Base-by-base conservation (phyloP, 352 stramenopile genomes). In the Phytophthora foliorum region DNA sequence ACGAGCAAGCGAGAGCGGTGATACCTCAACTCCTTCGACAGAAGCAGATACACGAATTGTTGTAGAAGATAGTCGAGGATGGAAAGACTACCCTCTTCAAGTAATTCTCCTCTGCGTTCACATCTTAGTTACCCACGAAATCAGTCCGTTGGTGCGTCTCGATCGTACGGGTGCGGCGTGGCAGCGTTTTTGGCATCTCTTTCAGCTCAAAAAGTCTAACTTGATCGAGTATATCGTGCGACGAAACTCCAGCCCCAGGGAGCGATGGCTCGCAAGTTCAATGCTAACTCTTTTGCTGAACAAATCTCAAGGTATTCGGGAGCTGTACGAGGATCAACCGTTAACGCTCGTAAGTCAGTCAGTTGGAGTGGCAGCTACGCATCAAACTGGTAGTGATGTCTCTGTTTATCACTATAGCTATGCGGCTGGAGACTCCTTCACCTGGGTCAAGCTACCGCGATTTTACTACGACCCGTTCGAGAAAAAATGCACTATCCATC, bases 381-480 rank as follows among this genome's bases (percentile, higher is more conserved):
- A 63, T 52, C 31, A 63, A 22, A 61, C 69, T 0, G 66, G 54
- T 2, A 79, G 49, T 45, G 78, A 84, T 29, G 72, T 64, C 6
- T 74, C 72, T 8, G 27, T 67, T 11, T 78, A 72, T 31, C 77
- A 77, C 14, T 78, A 74, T 46, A 88, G 75, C 38, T 90, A 90
- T 29, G 60, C 77, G 1, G 56, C 71, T 24, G 75, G 78, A 7
- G 63, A 80, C 7, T 83, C 78, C 7, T 93, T 93, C 59, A 53
- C 67, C 1, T 93, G 83, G 83, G 86, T 67, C 19, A 90, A 89
- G 65, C 55, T 89, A 49, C 79, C 82, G 55, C 74, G 84, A 4
- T 91, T 83, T 69, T 79, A 86, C 55, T 91, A 86, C 51, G 82
- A 89, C 3, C 70, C 76, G 0, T 87, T 84, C 24, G 81, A 86